phyloP scores from a whole-genome alignment of 257 asterid genomes.

The Eucommia ulmoides region DNA sequence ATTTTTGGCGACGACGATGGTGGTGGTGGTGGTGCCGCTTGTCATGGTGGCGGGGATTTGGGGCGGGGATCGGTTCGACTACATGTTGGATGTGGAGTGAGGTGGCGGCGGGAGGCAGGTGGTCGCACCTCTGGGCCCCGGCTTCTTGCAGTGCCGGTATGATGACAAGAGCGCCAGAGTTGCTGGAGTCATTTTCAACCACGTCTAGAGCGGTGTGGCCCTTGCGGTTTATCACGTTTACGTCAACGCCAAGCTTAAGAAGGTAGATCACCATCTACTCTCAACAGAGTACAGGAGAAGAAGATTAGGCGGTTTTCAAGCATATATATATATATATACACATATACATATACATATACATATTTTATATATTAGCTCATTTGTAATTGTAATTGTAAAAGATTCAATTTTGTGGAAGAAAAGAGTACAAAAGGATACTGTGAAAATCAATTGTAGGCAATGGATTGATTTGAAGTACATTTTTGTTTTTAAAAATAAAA shows the following conservation, averaged over 20 bases:
- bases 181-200: conserved; percentile 33
- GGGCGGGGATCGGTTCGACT: too few species aligned
- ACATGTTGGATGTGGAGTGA: conserved; percentile 10
- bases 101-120: conserved; percentile 24
- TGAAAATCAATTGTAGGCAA: too few species aligned
- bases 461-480: too few species aligned
- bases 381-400: too few species aligned
- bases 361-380: too few species aligned
- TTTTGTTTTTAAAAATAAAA: too few species aligned
- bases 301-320: too few species aligned
- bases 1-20: conserved; percentile 12
- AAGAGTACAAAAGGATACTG: too few species aligned
- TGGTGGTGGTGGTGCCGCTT: conserved; percentile 9
- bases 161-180: conserved; percentile 31
- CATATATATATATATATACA: too few species aligned
- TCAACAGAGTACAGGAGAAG: too few species aligned
- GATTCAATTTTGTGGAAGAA: too few species aligned
- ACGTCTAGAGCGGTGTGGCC: conserved; percentile 41
- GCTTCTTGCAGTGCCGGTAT: conserved; percentile 34
- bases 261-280: conserved; percentile 30
- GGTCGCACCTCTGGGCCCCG: conserved; percentile 34
- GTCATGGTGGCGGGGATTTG: not conserved
- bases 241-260: conserved; percentile 30
- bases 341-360: too few species aligned
- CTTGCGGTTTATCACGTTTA: conserved; percentile 24